Evolutionary conservation across 2,329 filamentous ascomycete genomes (phyloP).

Genomic region (Penicillium glabrum): DNA sequence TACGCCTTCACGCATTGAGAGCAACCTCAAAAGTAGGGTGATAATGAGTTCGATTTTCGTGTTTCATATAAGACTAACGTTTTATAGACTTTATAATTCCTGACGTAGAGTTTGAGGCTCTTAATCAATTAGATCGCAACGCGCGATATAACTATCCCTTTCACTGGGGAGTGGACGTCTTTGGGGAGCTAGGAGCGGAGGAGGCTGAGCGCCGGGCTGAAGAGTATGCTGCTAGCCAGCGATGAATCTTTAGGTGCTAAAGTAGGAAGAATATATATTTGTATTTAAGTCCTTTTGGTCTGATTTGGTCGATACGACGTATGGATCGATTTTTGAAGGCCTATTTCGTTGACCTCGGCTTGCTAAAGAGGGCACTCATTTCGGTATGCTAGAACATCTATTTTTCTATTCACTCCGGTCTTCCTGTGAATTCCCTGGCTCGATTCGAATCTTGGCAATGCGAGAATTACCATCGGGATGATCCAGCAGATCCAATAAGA

Average conservation of each 20-base stretch:
- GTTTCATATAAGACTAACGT: neutral
- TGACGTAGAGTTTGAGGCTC: slow-evolving; percentile 33
- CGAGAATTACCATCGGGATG: slow-evolving; percentile 22
- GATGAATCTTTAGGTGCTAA: slow-evolving; percentile 9
- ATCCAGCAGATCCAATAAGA: slow-evolving; percentile 30
- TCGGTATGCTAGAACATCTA: slow-evolving; percentile 27
- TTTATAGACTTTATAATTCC: slow-evolving; percentile 33
- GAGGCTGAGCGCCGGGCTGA: slow-evolving; percentile 31
- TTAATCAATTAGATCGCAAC: slow-evolving; percentile 37
- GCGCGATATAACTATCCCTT: slow-evolving; percentile 40
- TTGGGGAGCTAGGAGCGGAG: slow-evolving; percentile 36
- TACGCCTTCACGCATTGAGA: slow-evolving; percentile 51
- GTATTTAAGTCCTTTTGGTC: too few relatives aligned
- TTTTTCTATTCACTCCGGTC: slow-evolving; percentile 8
- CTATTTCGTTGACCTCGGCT: slow-evolving; percentile 6
- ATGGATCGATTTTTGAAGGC: neutral
- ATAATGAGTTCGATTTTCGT: neutral
- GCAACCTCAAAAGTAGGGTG: slow-evolving; percentile 46
- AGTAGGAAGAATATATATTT: too few relatives aligned
- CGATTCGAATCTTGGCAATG: slow-evolving; percentile 28
- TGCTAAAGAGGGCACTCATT: slow-evolving; percentile 19
- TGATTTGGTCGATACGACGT: neutral
- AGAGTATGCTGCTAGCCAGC: slow-evolving; percentile 27
- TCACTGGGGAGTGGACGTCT: slow-evolving; percentile 40
- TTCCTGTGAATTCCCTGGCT: slow-evolving; percentile 14